Evolutionary conservation across 2,329 filamentous ascomycete genomes (phyloP).

Genomic region (Rhexocercosporidium sp.): DNA sequence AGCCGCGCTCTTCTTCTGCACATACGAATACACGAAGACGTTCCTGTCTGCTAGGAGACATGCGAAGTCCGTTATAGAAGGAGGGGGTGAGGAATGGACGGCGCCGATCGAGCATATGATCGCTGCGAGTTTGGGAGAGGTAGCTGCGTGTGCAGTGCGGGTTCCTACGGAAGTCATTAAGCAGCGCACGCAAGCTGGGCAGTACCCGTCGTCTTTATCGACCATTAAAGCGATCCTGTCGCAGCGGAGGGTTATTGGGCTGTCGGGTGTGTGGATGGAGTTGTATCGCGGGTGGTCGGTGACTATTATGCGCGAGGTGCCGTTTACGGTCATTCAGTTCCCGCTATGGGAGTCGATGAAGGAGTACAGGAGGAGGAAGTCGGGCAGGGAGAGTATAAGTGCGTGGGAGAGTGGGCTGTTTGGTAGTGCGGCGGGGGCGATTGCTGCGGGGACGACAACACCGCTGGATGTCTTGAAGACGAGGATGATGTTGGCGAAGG

Average conservation of each 20-base stretch:
- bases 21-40: constrained; percentile 79
- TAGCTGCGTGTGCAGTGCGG: constrained; percentile 88
- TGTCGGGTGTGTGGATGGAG: constrained; percentile 73
- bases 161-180: constrained; percentile 98
- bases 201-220: constrained; percentile 71
- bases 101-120: constrained; percentile 71
- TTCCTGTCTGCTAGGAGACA: constrained; percentile 47
- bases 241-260: constrained; percentile 48
- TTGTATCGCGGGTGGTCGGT: constrained; percentile 92
- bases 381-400: constrained; percentile 56
- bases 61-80: constrained; percentile 31
- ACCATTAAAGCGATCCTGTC: constrained; percentile 74
- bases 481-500: constrained; percentile 85
- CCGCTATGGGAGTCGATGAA: constrained; percentile 96
- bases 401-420: constrained; percentile 83
- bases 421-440: constrained; percentile 80
- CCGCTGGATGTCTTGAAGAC: constrained; percentile 97
- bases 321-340: constrained; percentile 97
- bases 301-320: constrained; percentile 93
- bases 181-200: constrained; percentile 89
- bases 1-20: constrained; percentile 96
- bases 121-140: constrained; percentile 84
- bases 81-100: constrained; percentile 35
- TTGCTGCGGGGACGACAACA: constrained; percentile 88
- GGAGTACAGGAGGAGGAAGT: constrained; percentile 60